Base-by-base conservation (phyloP, 139 green algal genomes). In the Closterium sp. region DNA sequence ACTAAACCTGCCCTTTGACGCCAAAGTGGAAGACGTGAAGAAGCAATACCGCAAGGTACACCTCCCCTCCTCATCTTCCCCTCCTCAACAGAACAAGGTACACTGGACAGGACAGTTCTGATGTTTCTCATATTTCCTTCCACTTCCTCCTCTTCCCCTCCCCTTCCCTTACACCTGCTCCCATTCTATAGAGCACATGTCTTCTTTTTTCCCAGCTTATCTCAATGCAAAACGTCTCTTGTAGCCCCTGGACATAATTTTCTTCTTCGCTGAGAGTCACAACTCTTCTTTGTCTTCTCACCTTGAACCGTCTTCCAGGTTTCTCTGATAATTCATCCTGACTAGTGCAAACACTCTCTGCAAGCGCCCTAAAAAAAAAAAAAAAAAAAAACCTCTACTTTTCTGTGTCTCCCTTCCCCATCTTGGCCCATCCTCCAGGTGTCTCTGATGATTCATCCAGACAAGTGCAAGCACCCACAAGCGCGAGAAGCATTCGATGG, bases 11-110 rank as follows among this genome's bases (percentile, higher is more conserved):
- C 90, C 92, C 1, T 98, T 98, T 86, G 96, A 98, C 34, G 95
- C 96, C 4, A 96, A 93, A 16, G 23, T 87, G 0, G 96, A 98
- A 85, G 97, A 99, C n/a, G 91, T 98, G 0, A 96, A 95, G 38
- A 94, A 94, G 32, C 95, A 97, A 92, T 99, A 98, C 95, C 94
- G 98, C 87, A 98, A 98, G 91, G 89, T 97, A 36, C 84, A 36
- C 3, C 25, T 86, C 23, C 83, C 7, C 16, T n/a, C n/a, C n/a
- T n/a, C n/a, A n/a, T n/a, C n/a, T n/a, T n/a, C n/a, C n/a, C n/a
- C n/a, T n/a, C n/a, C n/a, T n/a, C n/a, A n/a, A n/a, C n/a, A n/a
- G n/a, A n/a, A n/a, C n/a, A n/a, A n/a, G n/a, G n/a, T n/a, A n/a
- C n/a, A n/a, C n/a, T n/a, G n/a, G n/a, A n/a, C n/a, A n/a, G n/a